phyloP scores from a whole-genome alignment of 2,329 filamentous ascomycete species.

The Cladosporium austrohemisphaericum region DNA sequence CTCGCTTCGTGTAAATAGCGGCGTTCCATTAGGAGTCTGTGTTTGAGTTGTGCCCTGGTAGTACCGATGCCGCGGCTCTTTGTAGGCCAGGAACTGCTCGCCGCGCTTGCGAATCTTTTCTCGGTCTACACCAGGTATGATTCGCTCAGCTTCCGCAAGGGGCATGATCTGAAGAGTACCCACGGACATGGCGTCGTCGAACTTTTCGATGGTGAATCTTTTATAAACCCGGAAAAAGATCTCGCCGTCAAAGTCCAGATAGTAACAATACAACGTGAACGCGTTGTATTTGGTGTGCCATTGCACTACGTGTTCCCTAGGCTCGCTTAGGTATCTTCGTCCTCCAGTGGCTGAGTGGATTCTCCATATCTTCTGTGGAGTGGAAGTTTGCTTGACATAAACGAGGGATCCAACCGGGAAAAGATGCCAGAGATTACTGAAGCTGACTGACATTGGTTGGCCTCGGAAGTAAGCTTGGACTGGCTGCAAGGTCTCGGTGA shows the following conservation, averaged over 20 bases:
- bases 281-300: not conserved
- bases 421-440: slow-evolving; percentile 1
- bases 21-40: not conserved
- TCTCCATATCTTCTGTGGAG: slow-evolving; percentile 3
- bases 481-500: not conserved
- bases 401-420: not conserved
- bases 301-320: not conserved
- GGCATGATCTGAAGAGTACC: not conserved
- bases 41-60: slow-evolving; percentile 2
- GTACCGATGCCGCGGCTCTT: slow-evolving; percentile 1
- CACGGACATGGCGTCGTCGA: not conserved
- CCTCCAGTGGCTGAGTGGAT: slow-evolving; percentile 2
- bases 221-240: not conserved
- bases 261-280: slow-evolving; percentile 2
- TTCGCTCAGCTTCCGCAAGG: not conserved
- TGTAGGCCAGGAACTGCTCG: slow-evolving; percentile 1
- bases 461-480: not conserved
- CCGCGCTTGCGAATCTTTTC: slow-evolving; percentile 1
- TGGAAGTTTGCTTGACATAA: not conserved
- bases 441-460: not conserved
- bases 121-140: not conserved
- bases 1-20: not conserved
- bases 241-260: slow-evolving; percentile 3
- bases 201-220: not conserved
- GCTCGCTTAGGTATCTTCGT: not conserved